Evolutionary conservation across 176 grass and related monocot species (phyloP), one percentile per base, ranked within the genome.

Genomic region (Areca catechu): DNA sequence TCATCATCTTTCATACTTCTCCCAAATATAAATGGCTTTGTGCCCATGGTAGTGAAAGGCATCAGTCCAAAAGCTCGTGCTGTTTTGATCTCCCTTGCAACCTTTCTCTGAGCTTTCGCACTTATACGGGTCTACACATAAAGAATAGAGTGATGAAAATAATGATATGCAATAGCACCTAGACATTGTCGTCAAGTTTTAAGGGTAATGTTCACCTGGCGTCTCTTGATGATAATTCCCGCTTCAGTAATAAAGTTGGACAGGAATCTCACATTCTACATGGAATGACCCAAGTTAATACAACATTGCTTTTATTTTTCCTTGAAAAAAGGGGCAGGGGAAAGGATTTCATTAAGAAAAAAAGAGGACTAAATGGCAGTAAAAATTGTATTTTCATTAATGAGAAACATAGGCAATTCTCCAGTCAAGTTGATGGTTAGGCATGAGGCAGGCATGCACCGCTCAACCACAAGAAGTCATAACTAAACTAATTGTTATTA

Each of bases 41-140:
- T 88, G 55, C 93, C 93, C 93, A 97, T 97, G 4, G 78, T 80
- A 30, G 93, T 88, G 70, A 97, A 97, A 50, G 93, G 93, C 87
- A 97, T 85, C 49, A 97, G 51, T 20, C 93, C 83, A 51, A 97
- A 74, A 19, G 83, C 87, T 59, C 83, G 83, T 4, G 87, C 81
- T 0, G 81, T 91, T 80, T 97, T 97, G 43, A 97, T 97, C 74
- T 97, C 93, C 50, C 87, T 82, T 20, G 93, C 87, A 62, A 97
- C 63, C 84, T 84, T 97, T 27, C 83, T 76, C 71, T 97, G 93
- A 69, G 93, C 93, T 84, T 97, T 92, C 1, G 87, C 93, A 53
- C 87, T 97, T 61, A 97, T 97, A 17, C 57, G 65, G 52, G 93
- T 97, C 93, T 92, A 24, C 61, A 67, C n/a, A 24, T 19, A 70